phyloP scores from a whole-genome alignment of 805 yeast species.

The Spathaspora hagerdaliae region DNA sequence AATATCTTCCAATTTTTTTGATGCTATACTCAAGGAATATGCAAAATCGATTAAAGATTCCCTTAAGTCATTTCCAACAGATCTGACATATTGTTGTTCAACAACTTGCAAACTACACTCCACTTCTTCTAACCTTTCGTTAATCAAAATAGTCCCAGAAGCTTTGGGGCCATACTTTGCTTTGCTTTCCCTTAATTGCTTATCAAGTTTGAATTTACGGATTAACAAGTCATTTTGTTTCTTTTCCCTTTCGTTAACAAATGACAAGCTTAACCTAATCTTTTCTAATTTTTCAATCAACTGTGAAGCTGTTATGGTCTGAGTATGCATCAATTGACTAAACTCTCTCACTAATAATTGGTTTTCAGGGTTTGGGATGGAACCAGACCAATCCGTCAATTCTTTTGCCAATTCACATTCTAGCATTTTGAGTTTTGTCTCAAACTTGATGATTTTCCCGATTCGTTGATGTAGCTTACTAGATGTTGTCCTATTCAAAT shows the following conservation, averaged over 20 bases:
- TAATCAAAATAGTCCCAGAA: constrained; percentile 37
- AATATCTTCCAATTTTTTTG: constrained; percentile 21
- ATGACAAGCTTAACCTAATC: constrained; percentile 39
- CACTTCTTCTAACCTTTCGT: constrained; percentile 51
- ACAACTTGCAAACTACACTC: constrained; percentile 49
- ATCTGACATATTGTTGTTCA: constrained; percentile 46
- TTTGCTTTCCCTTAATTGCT: constrained; percentile 39
- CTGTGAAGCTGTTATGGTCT: constrained; percentile 31
- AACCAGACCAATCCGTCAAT: constrained; percentile 38
- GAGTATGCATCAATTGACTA: constrained; percentile 32
- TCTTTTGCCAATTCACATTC: constrained; percentile 38
- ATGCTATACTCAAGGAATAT: constrained; percentile 23
- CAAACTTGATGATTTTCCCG: constrained; percentile 27
- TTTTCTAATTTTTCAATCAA: constrained; percentile 40
- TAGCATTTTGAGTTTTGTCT: constrained; percentile 32
- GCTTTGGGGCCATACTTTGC: constrained; percentile 42
- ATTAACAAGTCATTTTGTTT: constrained; percentile 38
- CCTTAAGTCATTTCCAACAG: constrained; percentile 43
- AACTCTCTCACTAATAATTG: constrained; percentile 38
- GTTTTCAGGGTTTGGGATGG: constrained; percentile 36
- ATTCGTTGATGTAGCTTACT: constrained; percentile 8
- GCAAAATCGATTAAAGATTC: constrained; percentile 44
- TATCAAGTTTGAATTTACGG: constrained; percentile 34
- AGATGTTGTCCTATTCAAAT: not conserved
- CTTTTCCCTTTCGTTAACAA: constrained; percentile 48